Base-by-base conservation (phyloP, 352 stramenopile genomes). In the Phytophthora tentaculata region DNA sequence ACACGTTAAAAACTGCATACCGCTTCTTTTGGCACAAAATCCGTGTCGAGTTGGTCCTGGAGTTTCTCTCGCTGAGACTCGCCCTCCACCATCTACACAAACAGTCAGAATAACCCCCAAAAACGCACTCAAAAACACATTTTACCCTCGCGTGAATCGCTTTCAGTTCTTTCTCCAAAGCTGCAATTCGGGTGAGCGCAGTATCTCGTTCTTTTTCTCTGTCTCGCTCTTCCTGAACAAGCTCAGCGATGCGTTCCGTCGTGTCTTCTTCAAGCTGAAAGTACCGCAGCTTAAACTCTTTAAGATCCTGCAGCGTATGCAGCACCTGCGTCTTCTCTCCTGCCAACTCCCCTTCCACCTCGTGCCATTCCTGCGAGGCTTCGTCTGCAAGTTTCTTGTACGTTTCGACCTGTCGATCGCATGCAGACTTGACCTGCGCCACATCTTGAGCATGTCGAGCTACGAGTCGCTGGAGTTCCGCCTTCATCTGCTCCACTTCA, bases 281-380 rank as follows among this genome's bases (percentile, higher is more conserved):
- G 68, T 75, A 90, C 6, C 81, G 77, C 50, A 87, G 22, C 52
- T 92, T 92, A 58, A 90, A 87, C 37, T 91, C 81, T 61, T 88
- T 90, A n/a, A 92, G 73, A 43, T 92, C 84, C 54, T 83, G 79
- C 32, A 90, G 63, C 9, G 71, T 76, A 20, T 66, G 56, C 3
- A 92, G 62, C 43, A 88, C 79, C 56, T 88, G 76, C 1, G 75
- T 77, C 61, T 89, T 87, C 69, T 91, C 83, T 2, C 59, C 69
- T 20, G 71, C 74, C 1, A 93, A 63, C 53, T 86, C 73, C 19
- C 81, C 73, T 63, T 91, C 83, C 49, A 90, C 73, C 16, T 90
- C 82, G 60, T 93, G 81, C 85, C 85, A 93, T 53, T 93, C 83
- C 44, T 85, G 69, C 6, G 81, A 77, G 2, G 85, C 83, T 64